Base-by-base conservation (phyloP, 1,284 basidiomycete genomes). In the Chalciporus sp. region DNA sequence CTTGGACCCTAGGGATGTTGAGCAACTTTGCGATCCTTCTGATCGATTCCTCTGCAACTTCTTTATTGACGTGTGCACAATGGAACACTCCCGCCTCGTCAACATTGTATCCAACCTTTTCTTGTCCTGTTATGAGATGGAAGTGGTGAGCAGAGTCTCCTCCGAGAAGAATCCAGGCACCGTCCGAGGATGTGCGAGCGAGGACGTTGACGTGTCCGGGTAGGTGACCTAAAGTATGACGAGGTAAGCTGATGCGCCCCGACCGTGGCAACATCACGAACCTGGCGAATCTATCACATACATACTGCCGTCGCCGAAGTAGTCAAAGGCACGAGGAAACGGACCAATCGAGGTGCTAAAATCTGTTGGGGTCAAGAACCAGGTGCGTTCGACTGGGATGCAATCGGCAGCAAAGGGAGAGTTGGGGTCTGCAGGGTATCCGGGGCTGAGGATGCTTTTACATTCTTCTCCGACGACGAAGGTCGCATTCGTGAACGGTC, bases 61-160 rank as follows among this genome's bases (percentile, higher is more conserved):
- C 72, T 58, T 70, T 69, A 59, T 83, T 68, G 14, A 53, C 55
- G 60, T 83, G 78, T 37, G 71, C 70, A 58, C 79, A 82, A 19
- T 56, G 61, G 4, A 63, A 59, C 16, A 44, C 40, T 12, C 61
- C 62, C 27, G 11, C n/a, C 16, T 39, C 35, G n/a, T 57, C n/a
- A 23, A 57, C 40, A n/a, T 37, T 29, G n/a, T 42, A 45, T 33
- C 75, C 73, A 23, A 84, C 73, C 3, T 74, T 56, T 11, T 70
- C 68, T 58, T 76, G 70, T 4, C 79, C 80, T 0, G 69, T 76
- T 31, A 84, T 59, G 29, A 83, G 65, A 20, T 74, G 68, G 72
- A 74, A 74, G 62, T 82, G 75, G 61, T 83, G 82, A 5, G 76
- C 79, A 41, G 76, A 76, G 61, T 84, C 82, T 0, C 76, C 81